These are phyloP conservation scores for Aspergillus fijiensis DNA, from an alignment of 2,329 filamentous ascomycete genomes.

Conservation along the genomic window DNA sequence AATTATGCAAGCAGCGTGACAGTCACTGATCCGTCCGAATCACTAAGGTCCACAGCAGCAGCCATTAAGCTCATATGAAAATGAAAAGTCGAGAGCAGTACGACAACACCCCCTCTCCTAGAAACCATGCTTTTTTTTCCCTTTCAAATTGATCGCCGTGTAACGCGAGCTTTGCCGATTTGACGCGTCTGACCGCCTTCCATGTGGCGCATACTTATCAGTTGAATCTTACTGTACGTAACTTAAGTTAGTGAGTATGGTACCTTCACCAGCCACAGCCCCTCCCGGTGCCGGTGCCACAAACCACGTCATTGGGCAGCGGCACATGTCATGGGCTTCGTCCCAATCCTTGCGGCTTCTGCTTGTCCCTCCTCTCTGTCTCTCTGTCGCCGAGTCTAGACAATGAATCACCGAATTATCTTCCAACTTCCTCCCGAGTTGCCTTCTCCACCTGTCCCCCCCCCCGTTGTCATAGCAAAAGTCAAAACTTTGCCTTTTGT, in stretches of 20 bases:
- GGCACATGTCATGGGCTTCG: slow-evolving; percentile 11
- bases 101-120: not conserved
- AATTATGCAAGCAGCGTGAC: not conserved
- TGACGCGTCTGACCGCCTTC: slow-evolving; percentile 24
- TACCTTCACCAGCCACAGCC: slow-evolving; percentile 16
- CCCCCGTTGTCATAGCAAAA: slow-evolving; percentile 1
- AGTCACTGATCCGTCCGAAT: not conserved
- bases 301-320: slow-evolving; percentile 35
- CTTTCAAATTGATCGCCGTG: not conserved
- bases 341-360: not conserved
- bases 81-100: not conserved
- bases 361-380: not conserved
- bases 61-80: not conserved
- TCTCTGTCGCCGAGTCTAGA: slow-evolving; percentile 2
- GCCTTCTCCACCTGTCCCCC: not conserved
- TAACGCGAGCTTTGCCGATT: not conserved
- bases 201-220: not conserved
- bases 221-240: too few relatives aligned
- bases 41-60: not conserved
- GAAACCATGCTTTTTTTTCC: not conserved
- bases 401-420: not conserved
- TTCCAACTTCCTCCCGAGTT: not conserved
- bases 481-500: slow-evolving; percentile 1
- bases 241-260: too few relatives aligned
- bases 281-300: slow-evolving; percentile 17